Conservation (phyloP, 257 asterid genomes). For the Capsicum rhomboideum region DNA sequence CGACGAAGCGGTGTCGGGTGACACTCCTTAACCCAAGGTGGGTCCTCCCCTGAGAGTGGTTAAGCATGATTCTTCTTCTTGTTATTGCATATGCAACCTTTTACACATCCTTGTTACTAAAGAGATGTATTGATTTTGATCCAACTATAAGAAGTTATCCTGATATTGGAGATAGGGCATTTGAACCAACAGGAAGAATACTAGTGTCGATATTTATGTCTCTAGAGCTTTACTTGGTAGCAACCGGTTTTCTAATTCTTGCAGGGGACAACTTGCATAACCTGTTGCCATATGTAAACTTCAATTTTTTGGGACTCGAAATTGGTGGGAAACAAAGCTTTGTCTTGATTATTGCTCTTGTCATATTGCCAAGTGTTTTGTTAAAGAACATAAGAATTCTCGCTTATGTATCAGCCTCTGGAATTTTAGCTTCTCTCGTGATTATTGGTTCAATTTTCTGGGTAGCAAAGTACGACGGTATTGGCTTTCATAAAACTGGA, state of each 20-base stretch:
- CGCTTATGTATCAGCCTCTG: constrained; percentile 68
- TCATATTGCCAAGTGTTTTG: constrained; percentile 68
- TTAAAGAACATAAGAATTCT: constrained; percentile 61
- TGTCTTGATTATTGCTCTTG: constrained; percentile 42
- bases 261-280: constrained; percentile 67
- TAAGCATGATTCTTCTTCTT: constrained; percentile 49
- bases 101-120: constrained; percentile 58
- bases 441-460: constrained; percentile 63
- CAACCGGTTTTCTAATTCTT: constrained; percentile 78
- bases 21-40: too few relatives aligned
- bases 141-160: constrained; percentile 55
- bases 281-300: constrained; percentile 31
- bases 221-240: constrained; percentile 67
- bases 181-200: constrained; percentile 55
- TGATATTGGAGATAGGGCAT: constrained; percentile 67
- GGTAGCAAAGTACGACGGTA: constrained; percentile 45
- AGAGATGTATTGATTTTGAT: constrained; percentile 78
- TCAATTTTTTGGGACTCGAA: constrained; percentile 21
- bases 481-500: constrained; percentile 54
- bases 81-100: constrained; percentile 52
- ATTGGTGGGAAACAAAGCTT: constrained; percentile 49
- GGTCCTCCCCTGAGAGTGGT: too few relatives aligned
- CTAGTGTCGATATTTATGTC: constrained; percentile 54
- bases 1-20: too few relatives aligned
- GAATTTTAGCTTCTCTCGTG: constrained; percentile 62